Evolutionary conservation across 2,329 filamentous ascomycete species (phyloP).

Genomic region (Colletotrichum abscissum): DNA sequence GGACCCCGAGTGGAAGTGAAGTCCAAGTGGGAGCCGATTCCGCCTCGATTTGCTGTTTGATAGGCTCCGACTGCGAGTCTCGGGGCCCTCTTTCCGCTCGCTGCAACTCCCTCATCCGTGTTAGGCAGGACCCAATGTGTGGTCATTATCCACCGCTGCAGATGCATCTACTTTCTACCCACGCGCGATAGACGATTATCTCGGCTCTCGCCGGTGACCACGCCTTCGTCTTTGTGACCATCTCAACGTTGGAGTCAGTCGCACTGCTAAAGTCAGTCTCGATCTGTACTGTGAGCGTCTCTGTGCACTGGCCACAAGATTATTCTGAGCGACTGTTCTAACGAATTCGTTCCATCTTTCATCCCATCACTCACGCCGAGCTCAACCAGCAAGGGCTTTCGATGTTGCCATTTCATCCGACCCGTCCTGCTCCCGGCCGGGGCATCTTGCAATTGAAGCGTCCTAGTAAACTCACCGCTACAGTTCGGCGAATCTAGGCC

Average conservation of each 20-base stretch:
- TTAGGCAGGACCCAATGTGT: neutral
- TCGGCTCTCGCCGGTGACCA: neutral
- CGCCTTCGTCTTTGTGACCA: too few relatives aligned
- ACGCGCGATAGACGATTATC: neutral
- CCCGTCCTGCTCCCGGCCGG: neutral
- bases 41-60: neutral
- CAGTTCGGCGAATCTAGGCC: constrained; percentile 5
- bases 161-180: neutral
- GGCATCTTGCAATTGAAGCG: neutral
- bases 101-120: neutral
- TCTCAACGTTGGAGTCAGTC: too few relatives aligned
- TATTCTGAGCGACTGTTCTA: too few relatives aligned
- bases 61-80: neutral
- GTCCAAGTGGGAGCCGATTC: neutral
- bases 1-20: neutral
- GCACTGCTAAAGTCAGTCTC: too few relatives aligned
- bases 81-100: constrained; percentile 1
- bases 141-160: neutral
- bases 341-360: neutral
- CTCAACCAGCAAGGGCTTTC: neutral
- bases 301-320: neutral
- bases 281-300: neutral
- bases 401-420: constrained; percentile 12
- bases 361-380: neutral
- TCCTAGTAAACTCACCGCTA: neutral